These are phyloP conservation scores for Aspergillus uvarum DNA, from an alignment of 2,329 filamentous ascomycete species.

Conservation along the genomic window DNA sequence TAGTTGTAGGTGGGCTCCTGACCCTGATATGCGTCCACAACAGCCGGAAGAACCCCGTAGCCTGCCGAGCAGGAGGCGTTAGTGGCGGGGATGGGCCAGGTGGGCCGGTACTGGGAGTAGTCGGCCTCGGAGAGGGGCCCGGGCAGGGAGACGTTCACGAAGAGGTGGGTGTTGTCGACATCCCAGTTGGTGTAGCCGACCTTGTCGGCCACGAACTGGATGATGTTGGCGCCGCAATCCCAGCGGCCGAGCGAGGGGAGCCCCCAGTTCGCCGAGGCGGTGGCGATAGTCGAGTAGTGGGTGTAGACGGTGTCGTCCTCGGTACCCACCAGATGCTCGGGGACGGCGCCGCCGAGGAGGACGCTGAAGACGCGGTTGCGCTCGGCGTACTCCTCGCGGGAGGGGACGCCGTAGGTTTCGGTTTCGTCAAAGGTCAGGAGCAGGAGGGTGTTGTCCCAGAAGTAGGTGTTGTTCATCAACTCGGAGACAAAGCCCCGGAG, in stretches of 20 bases:
- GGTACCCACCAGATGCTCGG: conserved; percentile 61
- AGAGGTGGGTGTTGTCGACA: conserved; percentile 42
- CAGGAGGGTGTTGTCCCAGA: conserved; percentile 73
- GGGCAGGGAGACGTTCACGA: conserved; percentile 56
- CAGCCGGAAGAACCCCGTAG: conserved; percentile 28
- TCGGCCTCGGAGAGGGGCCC: conserved; percentile 34
- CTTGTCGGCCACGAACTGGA: conserved; percentile 58
- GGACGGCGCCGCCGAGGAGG: conserved; percentile 72
- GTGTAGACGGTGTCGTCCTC: conserved; percentile 69
- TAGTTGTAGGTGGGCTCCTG: conserved; percentile 32
- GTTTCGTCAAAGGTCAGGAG: conserved; percentile 74
- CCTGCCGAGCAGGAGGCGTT: conserved; percentile 32
- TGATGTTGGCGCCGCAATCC: conserved; percentile 71
- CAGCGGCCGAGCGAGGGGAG: conserved; percentile 69
- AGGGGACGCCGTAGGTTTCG: too few species aligned
- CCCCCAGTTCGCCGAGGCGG: conserved; percentile 66
- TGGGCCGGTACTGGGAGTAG: conserved; percentile 22
- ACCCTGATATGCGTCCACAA: conserved; percentile 29
- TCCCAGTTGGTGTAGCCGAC: conserved; percentile 55
- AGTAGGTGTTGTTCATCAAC: conserved; percentile 65
- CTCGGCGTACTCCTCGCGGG: conserved; percentile 62
- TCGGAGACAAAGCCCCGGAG: conserved; percentile 66
- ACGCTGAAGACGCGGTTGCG: conserved; percentile 69
- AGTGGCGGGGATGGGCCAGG: conserved; percentile 30
- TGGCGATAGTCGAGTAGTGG: conserved; percentile 67